These are phyloP conservation scores for Xylaria nigripes DNA, from an alignment of 495 filamentous ascomycete genomes.

Conservation along the genomic window DNA sequence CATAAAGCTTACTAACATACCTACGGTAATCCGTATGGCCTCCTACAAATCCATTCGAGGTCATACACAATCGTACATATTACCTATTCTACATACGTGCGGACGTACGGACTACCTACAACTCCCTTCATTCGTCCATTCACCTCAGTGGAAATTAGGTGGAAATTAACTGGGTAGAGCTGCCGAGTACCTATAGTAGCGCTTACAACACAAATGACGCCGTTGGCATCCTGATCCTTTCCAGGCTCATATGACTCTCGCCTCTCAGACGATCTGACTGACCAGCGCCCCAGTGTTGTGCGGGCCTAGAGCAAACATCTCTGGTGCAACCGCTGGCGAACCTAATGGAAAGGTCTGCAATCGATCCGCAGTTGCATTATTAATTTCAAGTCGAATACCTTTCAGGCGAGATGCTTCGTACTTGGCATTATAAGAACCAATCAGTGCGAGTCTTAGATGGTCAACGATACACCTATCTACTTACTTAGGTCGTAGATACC, in stretches of 20 bases:
- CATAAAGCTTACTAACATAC: too few relatives aligned
- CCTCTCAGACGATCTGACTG: conserved; percentile 1
- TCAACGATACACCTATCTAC: too few relatives aligned
- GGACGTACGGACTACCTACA: too few relatives aligned
- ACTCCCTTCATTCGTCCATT: neutral
- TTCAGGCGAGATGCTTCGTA: too few relatives aligned
- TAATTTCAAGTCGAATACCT: too few relatives aligned
- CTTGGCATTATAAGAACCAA: neutral
- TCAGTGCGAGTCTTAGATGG: neutral
- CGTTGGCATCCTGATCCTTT: conserved; percentile 1
- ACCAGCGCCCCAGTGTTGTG: neutral
- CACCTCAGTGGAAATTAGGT: neutral
- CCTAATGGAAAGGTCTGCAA: neutral
- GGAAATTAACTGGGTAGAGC: neutral
- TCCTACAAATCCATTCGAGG: too few relatives aligned
- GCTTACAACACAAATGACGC: neutral
- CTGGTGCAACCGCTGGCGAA: neutral
- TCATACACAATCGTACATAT: too few relatives aligned
- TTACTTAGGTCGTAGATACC: too few relatives aligned
- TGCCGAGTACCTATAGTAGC: neutral
- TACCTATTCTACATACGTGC: too few relatives aligned
- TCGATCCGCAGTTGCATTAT: neutral
- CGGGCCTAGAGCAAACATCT: neutral
- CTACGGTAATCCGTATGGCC: too few relatives aligned
- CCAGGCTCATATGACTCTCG: neutral